Evolutionary conservation across 176 grass and related monocot species (phyloP).

Genomic region (Ampelocalamus luodianensis): DNA sequence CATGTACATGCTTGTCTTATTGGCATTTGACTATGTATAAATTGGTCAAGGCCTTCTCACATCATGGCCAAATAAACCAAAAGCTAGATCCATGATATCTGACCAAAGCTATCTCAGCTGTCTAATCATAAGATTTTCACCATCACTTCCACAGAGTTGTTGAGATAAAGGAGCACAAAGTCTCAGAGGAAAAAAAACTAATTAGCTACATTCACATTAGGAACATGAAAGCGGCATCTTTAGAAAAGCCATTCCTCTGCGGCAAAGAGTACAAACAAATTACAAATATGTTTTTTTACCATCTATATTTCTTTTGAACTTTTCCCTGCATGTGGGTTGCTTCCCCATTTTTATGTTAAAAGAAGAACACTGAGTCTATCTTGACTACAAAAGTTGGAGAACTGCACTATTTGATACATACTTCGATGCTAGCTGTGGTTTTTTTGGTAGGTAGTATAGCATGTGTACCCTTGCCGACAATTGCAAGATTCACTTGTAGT

Average conservation of each 20-base stretch:
- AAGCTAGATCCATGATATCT: slow-evolving; percentile 58
- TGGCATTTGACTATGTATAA: slow-evolving; percentile 42
- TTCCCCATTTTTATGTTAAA: background rate
- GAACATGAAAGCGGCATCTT: background rate
- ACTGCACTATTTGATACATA: background rate
- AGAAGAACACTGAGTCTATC: background rate
- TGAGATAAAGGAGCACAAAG: background rate
- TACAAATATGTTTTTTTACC: background rate
- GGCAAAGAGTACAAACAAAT: background rate
- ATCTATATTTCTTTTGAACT: background rate
- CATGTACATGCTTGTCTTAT: slow-evolving; percentile 26
- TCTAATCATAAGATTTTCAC: slow-evolving; percentile 51
- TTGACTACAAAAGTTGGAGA: background rate
- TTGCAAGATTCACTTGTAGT: background rate
- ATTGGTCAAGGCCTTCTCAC: slow-evolving; percentile 46
- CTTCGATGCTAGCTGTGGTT: background rate
- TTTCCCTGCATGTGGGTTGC: background rate
- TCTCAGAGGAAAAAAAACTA: background rate
- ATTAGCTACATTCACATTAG: background rate
- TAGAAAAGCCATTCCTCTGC: background rate
- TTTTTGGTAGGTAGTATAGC: background rate
- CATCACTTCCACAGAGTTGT: background rate
- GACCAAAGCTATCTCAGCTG: slow-evolving; percentile 51
- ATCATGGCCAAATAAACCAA: slow-evolving; percentile 54
- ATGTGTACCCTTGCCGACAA: background rate